Percentiles rank a stretch among this genome's conserved stretches.
Conservation (phyloP, 2,329 filamentous ascomycete genomes). For the Verticillium dahliae region DNA sequence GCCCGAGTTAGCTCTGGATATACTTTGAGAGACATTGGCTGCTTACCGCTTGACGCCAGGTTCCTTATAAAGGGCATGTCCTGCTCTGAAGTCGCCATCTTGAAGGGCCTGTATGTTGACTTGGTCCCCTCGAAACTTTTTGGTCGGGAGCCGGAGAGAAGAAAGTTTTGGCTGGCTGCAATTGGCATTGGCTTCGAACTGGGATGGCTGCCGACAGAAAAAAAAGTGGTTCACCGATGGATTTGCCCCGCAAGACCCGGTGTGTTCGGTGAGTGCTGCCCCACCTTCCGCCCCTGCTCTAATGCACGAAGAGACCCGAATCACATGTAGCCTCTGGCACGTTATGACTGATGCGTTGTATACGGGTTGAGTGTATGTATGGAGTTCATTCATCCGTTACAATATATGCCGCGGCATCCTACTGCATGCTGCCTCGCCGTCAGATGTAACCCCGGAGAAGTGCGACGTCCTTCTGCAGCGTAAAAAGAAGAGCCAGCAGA, state of each 20-base stretch:
- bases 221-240: slow-evolving; percentile 12
- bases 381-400: no score
- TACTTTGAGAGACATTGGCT: neutral
- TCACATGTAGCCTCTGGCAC: no score
- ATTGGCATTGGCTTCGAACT: neutral
- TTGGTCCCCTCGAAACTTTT: neutral
- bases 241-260: slow-evolving; percentile 9
- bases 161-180: neutral
- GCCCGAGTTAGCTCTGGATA: neutral
- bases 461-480: neutral
- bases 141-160: neutral
- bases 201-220: slow-evolving; percentile 6
- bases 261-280: neutral
- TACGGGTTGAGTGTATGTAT: no score
- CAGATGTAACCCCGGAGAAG: no score
- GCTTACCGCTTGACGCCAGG: slow-evolving; percentile 74
- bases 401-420: no score
- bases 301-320: no score
- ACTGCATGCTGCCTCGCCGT: no score
- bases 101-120: slow-evolving; percentile 4
- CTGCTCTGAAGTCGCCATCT: slow-evolving; percentile 35
- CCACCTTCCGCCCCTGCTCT: no score
- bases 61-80: slow-evolving; percentile 73
- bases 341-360: no score
- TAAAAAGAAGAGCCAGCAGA: neutral